Evolutionary conservation across 192 early-diverging fungal genomes (phyloP).

Genomic region (Podila epicladia): DNA sequence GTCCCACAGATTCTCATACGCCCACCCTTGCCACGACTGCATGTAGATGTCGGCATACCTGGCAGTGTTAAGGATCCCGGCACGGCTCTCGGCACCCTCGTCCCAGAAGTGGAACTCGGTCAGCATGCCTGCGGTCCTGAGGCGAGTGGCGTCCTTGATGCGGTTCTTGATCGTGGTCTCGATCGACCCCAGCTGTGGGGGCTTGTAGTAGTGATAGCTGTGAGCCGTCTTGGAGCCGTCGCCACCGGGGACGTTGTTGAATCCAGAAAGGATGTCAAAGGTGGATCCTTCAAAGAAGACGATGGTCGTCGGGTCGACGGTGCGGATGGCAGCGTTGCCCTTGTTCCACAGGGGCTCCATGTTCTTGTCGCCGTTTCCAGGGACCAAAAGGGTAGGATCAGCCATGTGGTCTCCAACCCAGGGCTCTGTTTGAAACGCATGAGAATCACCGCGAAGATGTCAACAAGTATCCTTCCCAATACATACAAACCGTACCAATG

Average conservation of each 20-base stretch:
- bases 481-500: not conserved
- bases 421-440: conserved; percentile 49
- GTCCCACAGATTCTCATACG: conserved; percentile 61
- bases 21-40: conserved; percentile 66
- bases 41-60: conserved; percentile 56
- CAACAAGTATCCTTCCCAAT: not conserved
- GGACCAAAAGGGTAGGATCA: conserved; percentile 56
- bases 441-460: too few species aligned
- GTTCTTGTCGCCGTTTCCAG: conserved; percentile 55
- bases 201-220: conserved; percentile 64
- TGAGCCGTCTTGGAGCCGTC: conserved; percentile 58
- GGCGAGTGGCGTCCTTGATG: conserved; percentile 54
- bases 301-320: conserved; percentile 60
- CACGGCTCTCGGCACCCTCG: conserved; percentile 28
- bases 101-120: conserved; percentile 67
- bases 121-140: conserved; percentile 56
- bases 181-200: conserved; percentile 54
- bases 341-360: conserved; percentile 64
- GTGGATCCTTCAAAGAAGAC: conserved; percentile 68
- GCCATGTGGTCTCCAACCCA: conserved; percentile 59
- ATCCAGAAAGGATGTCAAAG: conserved; percentile 55
- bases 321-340: conserved; percentile 57
- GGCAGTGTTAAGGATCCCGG: conserved; percentile 47
- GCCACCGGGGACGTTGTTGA: conserved; percentile 62
- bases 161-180: conserved; percentile 52